Evolutionary conservation across 768 basidiomycete species (phyloP).

Genomic region (Russula sp.): DNA sequence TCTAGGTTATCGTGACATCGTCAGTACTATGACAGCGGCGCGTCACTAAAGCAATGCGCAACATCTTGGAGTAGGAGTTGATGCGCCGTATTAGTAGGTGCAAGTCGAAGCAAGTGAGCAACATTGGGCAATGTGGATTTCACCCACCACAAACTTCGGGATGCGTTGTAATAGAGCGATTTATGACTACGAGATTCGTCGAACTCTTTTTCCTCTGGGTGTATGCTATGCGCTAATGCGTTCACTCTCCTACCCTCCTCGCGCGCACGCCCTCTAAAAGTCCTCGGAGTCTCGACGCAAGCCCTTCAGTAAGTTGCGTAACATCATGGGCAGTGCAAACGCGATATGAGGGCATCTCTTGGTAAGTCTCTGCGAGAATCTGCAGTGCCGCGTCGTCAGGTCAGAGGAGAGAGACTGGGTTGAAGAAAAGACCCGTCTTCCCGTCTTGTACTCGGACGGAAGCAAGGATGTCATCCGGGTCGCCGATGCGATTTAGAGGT

Average conservation of each 20-base stretch:
- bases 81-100: background rate
- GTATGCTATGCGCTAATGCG: background rate
- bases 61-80: no score
- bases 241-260: constrained; percentile 28
- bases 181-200: background rate
- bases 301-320: constrained; percentile 59
- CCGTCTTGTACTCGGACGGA: constrained; percentile 67
- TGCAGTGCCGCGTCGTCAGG: constrained; percentile 26
- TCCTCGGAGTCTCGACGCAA: constrained; percentile 43
- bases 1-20: no score
- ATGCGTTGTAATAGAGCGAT: background rate
- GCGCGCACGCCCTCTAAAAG: constrained; percentile 35
- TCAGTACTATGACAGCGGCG: no score
- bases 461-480: constrained; percentile 79
- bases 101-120: background rate
- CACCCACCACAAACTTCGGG: background rate
- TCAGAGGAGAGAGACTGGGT: background rate
- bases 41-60: no score
- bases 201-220: background rate
- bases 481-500: constrained; percentile 66
- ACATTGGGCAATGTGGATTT: background rate
- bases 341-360: constrained; percentile 80
- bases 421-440: constrained; percentile 38
- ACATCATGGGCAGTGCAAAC: constrained; percentile 73
- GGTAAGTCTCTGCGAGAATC: constrained; percentile 69